These are phyloP conservation scores for Alternaria metachromatica DNA, from an alignment of 2,329 filamentous ascomycete genomes.

Conservation along the genomic window DNA sequence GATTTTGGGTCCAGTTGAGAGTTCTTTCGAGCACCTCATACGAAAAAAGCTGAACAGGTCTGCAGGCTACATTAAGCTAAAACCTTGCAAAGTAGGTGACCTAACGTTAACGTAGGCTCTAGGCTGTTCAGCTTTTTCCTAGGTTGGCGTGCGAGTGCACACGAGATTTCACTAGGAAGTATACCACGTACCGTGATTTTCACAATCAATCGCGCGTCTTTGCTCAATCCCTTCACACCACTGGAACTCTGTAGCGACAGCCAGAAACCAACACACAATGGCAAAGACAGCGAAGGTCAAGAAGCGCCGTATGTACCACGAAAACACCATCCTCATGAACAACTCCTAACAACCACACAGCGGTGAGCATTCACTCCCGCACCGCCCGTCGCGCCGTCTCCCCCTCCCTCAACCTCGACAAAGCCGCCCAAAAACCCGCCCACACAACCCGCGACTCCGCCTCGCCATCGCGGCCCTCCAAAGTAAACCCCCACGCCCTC, in stretches of 20 bases:
- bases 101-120: too few relatives aligned
- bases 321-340: not conserved
- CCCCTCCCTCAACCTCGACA: conserved; percentile 73
- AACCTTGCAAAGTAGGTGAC: too few relatives aligned
- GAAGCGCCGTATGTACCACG: conserved; percentile 47
- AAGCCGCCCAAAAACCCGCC: conserved; percentile 64
- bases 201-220: not conserved
- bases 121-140: too few relatives aligned
- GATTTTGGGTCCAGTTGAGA: not conserved
- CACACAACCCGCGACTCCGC: conserved; percentile 49
- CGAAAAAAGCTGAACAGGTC: too few relatives aligned
- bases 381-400: conserved; percentile 76
- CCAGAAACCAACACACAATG: conserved; percentile 35
- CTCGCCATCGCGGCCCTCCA: conserved; percentile 31
- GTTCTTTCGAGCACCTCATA: too few relatives aligned
- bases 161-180: not conserved
- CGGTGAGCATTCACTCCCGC: conserved; percentile 72
- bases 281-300: conserved; percentile 57
- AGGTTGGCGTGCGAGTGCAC: not conserved
- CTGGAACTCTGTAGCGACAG: not conserved
- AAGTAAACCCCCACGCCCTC: conserved; percentile 61
- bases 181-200: not conserved
- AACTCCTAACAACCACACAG: conserved; percentile 49
- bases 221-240: not conserved
- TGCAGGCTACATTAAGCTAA: too few relatives aligned